Evolutionary conservation across 306 rosid genomes (phyloP).

Genomic region (cucumber (Cucumis sativus)): DNA sequence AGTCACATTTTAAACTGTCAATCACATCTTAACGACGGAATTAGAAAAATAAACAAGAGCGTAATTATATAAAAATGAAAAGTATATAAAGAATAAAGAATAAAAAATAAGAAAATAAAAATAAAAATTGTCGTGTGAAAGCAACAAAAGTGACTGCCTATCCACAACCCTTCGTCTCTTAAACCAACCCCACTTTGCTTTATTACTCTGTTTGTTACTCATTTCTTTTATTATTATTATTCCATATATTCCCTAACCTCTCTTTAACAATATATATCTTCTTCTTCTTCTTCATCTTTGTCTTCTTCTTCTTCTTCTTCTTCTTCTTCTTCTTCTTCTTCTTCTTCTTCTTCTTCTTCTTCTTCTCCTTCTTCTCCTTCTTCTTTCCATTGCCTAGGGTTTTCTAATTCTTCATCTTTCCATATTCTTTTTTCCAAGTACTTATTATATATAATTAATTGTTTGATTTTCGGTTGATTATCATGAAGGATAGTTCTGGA

Average conservation of each 20-base stretch:
- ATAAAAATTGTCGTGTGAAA: conserved; percentile 59
- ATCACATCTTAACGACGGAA: too few relatives aligned
- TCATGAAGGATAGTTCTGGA: conserved; percentile 47
- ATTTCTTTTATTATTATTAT: background rate
- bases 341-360: too few relatives aligned
- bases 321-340: conserved; percentile 22
- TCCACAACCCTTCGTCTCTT: conserved; percentile 49
- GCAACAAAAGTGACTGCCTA: conserved; percentile 99
- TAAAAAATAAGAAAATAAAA: too few relatives aligned
- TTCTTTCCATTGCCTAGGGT: background rate
- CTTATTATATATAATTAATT: too few relatives aligned
- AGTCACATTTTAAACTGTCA: too few relatives aligned
- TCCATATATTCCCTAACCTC: background rate
- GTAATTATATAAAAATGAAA: too few relatives aligned
- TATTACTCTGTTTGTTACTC: conserved; percentile 13
- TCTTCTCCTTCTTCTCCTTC: conserved; percentile 19
- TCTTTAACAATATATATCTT: too few relatives aligned
- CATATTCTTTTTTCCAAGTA: too few relatives aligned
- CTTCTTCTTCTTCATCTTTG: too few relatives aligned
- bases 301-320: too few relatives aligned
- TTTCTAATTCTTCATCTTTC: background rate
- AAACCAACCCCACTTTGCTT: conserved; percentile 62
- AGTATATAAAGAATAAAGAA: too few relatives aligned
- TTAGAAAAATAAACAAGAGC: too few relatives aligned
- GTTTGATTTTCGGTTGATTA: background rate